Evolutionary conservation across 306 rosid species (phyloP).

Genomic region (Datisca glomerata): DNA sequence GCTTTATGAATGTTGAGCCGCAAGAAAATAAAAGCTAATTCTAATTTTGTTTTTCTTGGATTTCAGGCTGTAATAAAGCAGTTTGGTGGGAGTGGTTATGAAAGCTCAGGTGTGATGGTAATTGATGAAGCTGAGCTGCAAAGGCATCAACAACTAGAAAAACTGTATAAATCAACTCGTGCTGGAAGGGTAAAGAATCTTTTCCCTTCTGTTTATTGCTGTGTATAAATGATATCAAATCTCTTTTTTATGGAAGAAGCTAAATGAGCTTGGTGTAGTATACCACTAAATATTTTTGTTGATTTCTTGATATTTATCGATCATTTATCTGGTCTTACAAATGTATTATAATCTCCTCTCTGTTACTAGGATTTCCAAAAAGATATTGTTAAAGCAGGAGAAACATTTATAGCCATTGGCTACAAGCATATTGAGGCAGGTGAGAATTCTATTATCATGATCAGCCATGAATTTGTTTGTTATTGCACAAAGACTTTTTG

Average conservation of each 20-base stretch:
- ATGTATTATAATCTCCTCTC: not conserved
- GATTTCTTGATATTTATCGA: not conserved
- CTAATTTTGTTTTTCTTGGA: not conserved
- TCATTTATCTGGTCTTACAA: not conserved
- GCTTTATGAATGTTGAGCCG: too few species aligned
- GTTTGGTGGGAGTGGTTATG: slow-evolving; percentile 75
- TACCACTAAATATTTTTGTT: not conserved
- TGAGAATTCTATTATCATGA: slow-evolving; percentile 21
- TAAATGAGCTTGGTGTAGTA: not conserved
- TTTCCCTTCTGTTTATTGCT: not conserved
- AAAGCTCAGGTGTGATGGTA: slow-evolving; percentile 79
- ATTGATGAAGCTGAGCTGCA: slow-evolving; percentile 93
- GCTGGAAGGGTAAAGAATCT: slow-evolving; percentile 55
- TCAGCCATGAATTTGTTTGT: not conserved
- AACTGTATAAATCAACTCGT: slow-evolving; percentile 73
- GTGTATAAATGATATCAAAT: not conserved
- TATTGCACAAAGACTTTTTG: too few species aligned
- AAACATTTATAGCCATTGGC: slow-evolving; percentile 67
- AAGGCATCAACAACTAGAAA: slow-evolving; percentile 89
- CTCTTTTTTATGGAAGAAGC: not conserved
- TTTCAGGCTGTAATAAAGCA: slow-evolving; percentile 88
- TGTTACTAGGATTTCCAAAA: slow-evolving; percentile 71
- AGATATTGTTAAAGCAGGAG: slow-evolving; percentile 87
- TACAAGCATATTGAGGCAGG: slow-evolving; percentile 93
- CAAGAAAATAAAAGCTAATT: not conserved